Evolutionary conservation across 2,329 filamentous ascomycete genomes (phyloP).

Genomic region (Ceratocystis alfenasii): DNA sequence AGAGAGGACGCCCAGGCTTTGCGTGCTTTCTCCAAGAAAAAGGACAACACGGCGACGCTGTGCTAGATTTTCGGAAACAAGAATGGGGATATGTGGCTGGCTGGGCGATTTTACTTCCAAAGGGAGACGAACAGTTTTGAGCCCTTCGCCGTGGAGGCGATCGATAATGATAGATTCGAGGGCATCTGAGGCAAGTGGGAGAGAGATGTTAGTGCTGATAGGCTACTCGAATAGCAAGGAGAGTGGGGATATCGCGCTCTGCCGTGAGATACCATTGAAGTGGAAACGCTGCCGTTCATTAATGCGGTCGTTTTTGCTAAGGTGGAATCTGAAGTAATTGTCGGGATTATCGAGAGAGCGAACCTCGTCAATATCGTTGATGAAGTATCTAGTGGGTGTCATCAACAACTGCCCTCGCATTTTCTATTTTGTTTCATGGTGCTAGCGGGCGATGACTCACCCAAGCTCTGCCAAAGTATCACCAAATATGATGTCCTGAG

Average conservation of each 20-base stretch:
- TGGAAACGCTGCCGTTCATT: conserved; percentile 64
- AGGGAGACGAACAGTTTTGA: conserved; percentile 52
- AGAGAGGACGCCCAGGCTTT: conserved; percentile 65
- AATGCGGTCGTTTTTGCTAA: conserved; percentile 60
- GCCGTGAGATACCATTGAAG: conserved; percentile 50
- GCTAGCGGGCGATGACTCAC: conserved; percentile 34
- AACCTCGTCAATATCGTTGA: conserved; percentile 65
- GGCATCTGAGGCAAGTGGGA: conserved; percentile 38
- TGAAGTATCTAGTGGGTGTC: conserved; percentile 50
- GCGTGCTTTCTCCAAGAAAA: conserved; percentile 57
- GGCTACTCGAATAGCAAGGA: background rate
- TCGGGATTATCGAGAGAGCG: conserved; percentile 55
- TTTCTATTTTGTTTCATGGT: too few relatives aligned
- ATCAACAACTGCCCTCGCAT: background rate
- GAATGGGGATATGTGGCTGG: conserved; percentile 56
- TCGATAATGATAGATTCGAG: conserved; percentile 47
- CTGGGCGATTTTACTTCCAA: conserved; percentile 32
- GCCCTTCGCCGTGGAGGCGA: conserved; percentile 49
- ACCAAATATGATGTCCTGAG: conserved; percentile 56
- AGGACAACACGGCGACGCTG: conserved; percentile 54
- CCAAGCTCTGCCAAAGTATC: conserved; percentile 58
- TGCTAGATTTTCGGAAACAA: conserved; percentile 42
- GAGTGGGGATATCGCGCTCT: background rate
- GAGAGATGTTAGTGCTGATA: background rate
- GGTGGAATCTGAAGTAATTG: conserved; percentile 60